These are phyloP conservation scores for Spergularia bocconei DNA, from an alignment of 148 eudicot species.

Conservation along the genomic window DNA sequence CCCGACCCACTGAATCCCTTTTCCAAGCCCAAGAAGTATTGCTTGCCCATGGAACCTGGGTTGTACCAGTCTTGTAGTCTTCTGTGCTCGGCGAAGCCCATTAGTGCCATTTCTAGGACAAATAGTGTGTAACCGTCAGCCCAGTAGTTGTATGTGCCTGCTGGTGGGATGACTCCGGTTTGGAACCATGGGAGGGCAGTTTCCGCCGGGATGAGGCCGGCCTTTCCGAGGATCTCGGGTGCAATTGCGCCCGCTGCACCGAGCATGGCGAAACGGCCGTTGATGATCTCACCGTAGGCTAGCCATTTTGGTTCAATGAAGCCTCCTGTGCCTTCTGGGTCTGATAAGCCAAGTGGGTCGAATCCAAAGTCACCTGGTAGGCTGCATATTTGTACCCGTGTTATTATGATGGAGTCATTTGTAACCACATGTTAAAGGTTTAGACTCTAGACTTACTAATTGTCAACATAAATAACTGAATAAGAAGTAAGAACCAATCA, in stretches of 20 bases:
- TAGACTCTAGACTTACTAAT: no score
- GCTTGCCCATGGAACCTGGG: constrained; percentile 95
- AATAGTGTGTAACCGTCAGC: constrained; percentile 86
- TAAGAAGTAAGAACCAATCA: no score
- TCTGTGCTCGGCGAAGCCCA: constrained; percentile 99
- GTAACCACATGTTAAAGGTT: no score
- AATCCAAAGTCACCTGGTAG: constrained; percentile 97
- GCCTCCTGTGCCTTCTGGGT: constrained; percentile 99
- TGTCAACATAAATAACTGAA: no score
- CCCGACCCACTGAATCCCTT: constrained; percentile 77
- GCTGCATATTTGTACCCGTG: no score
- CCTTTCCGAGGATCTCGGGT: constrained; percentile 82
- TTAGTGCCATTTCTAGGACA: constrained; percentile 82
- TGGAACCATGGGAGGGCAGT: constrained; percentile 98
- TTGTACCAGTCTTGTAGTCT: constrained; percentile 87
- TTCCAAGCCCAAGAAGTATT: constrained; percentile 86
- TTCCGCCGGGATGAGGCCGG: constrained; percentile 81
- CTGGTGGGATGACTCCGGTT: constrained; percentile 96
- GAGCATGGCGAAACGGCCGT: constrained; percentile 89
- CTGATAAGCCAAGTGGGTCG: constrained; percentile 95
- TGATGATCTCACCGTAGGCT: constrained; percentile 94
- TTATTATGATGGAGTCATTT: no score
- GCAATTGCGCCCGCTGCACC: constrained; percentile 90
- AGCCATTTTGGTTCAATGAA: constrained; percentile 98
- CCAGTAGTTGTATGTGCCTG: constrained; percentile 94